These are phyloP conservation scores for Russula lepida DNA, from an alignment of 768 basidiomycete genomes.

Conservation along the genomic window DNA sequence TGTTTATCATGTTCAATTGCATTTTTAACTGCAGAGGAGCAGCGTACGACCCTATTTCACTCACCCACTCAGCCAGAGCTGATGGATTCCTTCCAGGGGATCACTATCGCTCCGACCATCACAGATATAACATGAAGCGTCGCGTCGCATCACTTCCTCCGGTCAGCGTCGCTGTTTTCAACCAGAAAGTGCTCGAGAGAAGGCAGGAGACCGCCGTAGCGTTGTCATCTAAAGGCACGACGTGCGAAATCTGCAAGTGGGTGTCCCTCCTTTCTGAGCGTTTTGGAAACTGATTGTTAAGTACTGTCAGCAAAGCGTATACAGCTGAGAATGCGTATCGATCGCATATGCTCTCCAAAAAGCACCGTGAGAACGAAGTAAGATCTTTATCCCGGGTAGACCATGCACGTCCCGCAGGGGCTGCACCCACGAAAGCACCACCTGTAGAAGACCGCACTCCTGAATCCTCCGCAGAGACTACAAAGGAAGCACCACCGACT, in stretches of 20 bases:
- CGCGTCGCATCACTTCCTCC: conserved; percentile 86
- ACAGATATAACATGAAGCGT: conserved; percentile 97
- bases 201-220: conserved; percentile 65
- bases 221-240: conserved; percentile 48
- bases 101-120: conserved; percentile 91
- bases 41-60: conserved; percentile 46
- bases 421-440: background rate
- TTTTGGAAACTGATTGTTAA: background rate
- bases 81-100: conserved; percentile 42
- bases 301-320: conserved; percentile 65
- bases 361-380: conserved; percentile 72
- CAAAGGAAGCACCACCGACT: background rate
- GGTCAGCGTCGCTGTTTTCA: conserved; percentile 67
- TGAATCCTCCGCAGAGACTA: background rate
- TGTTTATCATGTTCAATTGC: conserved; percentile 90
- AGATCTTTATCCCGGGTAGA: conserved; percentile 33
- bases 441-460: conserved; percentile 3
- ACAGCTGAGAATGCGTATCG: conserved; percentile 82
- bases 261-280: background rate
- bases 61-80: background rate
- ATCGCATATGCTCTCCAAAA: conserved; percentile 82
- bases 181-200: conserved; percentile 81
- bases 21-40: conserved; percentile 73
- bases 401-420: conserved; percentile 10
- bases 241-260: conserved; percentile 70